Conservation (phyloP, 495 filamentous ascomycete genomes). For the Filosporella fistucella region DNA sequence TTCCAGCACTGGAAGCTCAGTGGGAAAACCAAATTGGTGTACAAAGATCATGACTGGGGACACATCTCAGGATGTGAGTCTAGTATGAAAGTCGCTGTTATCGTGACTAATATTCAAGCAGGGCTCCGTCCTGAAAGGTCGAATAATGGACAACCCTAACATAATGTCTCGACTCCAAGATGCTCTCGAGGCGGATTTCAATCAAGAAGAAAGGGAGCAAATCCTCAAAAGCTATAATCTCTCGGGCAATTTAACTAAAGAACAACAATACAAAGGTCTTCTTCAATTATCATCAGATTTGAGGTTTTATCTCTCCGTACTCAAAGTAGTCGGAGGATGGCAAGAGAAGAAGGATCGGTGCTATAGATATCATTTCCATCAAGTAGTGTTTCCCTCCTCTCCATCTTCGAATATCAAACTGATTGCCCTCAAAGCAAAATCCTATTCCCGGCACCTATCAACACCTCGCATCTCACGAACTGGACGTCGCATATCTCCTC, state of each 20-base stretch:
- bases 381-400: no score
- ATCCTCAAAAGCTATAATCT: neutral
- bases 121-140: conserved; percentile 8
- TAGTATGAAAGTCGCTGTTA: neutral
- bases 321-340: conserved; percentile 5
- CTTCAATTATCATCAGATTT: conserved; percentile 9
- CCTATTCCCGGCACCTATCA: neutral
- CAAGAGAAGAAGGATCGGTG: neutral
- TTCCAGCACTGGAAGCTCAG: neutral
- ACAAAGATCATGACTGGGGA: conserved; percentile 10
- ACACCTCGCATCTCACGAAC: conserved; percentile 4
- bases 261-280: neutral
- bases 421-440: no score
- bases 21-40: conserved; percentile 15
- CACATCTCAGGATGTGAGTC: conserved; percentile 12
- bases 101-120: neutral
- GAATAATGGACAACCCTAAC: conserved; percentile 6
- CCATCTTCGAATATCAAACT: no score
- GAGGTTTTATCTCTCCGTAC: conserved; percentile 7
- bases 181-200: neutral
- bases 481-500: conserved; percentile 9
- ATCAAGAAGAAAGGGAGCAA: neutral
- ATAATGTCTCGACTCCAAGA: neutral
- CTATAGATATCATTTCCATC: conserved; percentile 15
- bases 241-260: neutral